Conservation (phyloP, 225 moss, liverwort and hornwort genomes). For the Polytrichum commune region DNA sequence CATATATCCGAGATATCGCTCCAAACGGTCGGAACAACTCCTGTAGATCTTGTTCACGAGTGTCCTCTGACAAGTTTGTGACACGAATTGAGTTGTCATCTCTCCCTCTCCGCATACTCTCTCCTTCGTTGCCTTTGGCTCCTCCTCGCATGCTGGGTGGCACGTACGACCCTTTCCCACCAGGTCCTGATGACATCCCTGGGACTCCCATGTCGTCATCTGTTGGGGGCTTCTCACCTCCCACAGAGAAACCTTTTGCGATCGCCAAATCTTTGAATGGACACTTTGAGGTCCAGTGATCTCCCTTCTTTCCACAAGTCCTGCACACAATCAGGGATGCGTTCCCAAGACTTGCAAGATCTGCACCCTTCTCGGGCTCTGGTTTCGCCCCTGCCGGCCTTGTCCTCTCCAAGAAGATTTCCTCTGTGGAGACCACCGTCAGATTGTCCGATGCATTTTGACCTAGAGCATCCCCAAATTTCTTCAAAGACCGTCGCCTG, state of each 20-base stretch:
- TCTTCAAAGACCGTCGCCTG: conserved; percentile 47
- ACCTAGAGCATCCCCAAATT: conserved; percentile 57
- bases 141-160: conserved; percentile 89
- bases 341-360: conserved; percentile 54
- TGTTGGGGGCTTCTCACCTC: conserved; percentile 48
- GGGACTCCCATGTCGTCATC: conserved; percentile 65
- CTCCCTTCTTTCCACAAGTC: conserved; percentile 72
- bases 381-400: conserved; percentile 40
- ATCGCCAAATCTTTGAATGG: conserved; percentile 57
- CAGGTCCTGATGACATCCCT: conserved; percentile 32
- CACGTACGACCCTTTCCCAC: conserved; percentile 83
- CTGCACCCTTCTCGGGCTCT: conserved; percentile 51
- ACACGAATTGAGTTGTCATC: conserved; percentile 95
- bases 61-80: conserved; percentile 87
- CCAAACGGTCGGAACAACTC: conserved; percentile 93
- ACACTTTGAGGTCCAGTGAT: conserved; percentile 72
- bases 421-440: conserved; percentile 58
- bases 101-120: conserved; percentile 92
- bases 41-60: conserved; percentile 96
- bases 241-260: conserved; percentile 33
- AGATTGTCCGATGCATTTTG: conserved; percentile 60
- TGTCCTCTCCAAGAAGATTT: conserved; percentile 59
- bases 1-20: conserved; percentile 86
- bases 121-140: conserved; percentile 59
- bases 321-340: conserved; percentile 61